phyloP scores from a whole-genome alignment of 441 rosid genomes.

The Pelargonium cotyledonis region DNA sequence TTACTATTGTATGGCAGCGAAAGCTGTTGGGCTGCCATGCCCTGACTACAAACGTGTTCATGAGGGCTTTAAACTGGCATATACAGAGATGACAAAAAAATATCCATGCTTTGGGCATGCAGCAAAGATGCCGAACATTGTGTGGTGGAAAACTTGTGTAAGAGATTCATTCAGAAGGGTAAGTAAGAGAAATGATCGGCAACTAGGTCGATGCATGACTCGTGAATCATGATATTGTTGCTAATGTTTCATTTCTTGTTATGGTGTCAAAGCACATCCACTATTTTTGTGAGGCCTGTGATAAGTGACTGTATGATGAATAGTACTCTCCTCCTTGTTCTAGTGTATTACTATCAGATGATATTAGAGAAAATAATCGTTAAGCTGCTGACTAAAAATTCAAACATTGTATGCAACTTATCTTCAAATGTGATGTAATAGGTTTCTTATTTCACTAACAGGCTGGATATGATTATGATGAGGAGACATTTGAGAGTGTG shows the following conservation, averaged over 20 bases:
- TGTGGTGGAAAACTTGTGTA: slow-evolving; percentile 93
- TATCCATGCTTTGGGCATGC: slow-evolving; percentile 86
- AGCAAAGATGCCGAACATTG: slow-evolving; percentile 75
- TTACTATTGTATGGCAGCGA: slow-evolving; percentile 98
- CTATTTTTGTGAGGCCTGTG: too few species aligned
- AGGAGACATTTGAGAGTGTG: slow-evolving; percentile 82
- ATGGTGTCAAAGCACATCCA: too few species aligned
- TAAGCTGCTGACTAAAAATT: too few species aligned
- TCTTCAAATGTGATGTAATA: neutral
- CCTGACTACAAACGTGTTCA: slow-evolving; percentile 92
- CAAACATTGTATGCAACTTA: too few species aligned
- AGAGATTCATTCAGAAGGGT: slow-evolving; percentile 66
- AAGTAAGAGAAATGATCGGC: slow-evolving; percentile 31
- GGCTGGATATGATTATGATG: slow-evolving; percentile 97
- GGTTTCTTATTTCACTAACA: slow-evolving; percentile 24
- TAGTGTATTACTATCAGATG: too few species aligned
- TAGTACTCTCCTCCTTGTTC: too few species aligned
- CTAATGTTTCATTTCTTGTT: too few species aligned
- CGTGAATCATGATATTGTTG: too few species aligned
- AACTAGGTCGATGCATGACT: neutral
- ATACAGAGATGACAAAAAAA: slow-evolving; percentile 75
- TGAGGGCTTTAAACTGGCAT: slow-evolving; percentile 86
- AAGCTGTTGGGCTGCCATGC: slow-evolving; percentile 80
- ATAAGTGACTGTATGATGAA: too few species aligned
- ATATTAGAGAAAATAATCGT: too few species aligned